Base-by-base conservation (phyloP, 1,284 basidiomycete genomes). In the Trametes hirsuta region DNA sequence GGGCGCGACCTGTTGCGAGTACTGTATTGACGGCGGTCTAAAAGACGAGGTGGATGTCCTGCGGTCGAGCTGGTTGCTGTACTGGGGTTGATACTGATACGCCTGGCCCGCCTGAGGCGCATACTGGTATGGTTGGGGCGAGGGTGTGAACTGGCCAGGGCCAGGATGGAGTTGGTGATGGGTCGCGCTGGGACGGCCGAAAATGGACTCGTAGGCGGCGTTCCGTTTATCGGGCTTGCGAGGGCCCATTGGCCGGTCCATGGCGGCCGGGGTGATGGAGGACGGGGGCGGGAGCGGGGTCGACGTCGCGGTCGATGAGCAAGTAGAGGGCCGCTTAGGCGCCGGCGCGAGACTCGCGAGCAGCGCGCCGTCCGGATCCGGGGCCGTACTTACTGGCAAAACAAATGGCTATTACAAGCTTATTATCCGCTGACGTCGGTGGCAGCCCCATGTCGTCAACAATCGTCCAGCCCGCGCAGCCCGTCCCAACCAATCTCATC, bases 191-290 rank as follows among this genome's bases (percentile, higher is more conserved):
- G 90, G 87, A 22, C 91, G 82, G 37, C 90, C 89, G 73, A 94
- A 94, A 74, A 94, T 92, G 69, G 87, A 85, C 73, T 92, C 88
- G 77, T 91, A 94, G 41, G 91, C 91, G 58, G 84, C 82, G 72
- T 84, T 79, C 58, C 90, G 86, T 71, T 90, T 90, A 78, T 90
- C 88, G 52, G 85, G 85, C 65, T 84, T 85, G 61, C 88, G 83
- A 63, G 88, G 87, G 56, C 88, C 88, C 65, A 84, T 72, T 50
- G 88, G 87, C 70, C 82, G 81, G 74, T 89, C 87, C 88, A 90
- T 90, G 59, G 59, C 64, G 65, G 55, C 55, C 58, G 41, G 36
- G 44, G 53, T 18, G 36, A 52, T 41, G 44, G 53, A 37, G 39
- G 53, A 34, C 22, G 59, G 39, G 50, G 36, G 36, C 45, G 49